phyloP scores from a whole-genome alignment of 2,329 filamentous ascomycete genomes.

The Akanthomyces lecanii region DNA sequence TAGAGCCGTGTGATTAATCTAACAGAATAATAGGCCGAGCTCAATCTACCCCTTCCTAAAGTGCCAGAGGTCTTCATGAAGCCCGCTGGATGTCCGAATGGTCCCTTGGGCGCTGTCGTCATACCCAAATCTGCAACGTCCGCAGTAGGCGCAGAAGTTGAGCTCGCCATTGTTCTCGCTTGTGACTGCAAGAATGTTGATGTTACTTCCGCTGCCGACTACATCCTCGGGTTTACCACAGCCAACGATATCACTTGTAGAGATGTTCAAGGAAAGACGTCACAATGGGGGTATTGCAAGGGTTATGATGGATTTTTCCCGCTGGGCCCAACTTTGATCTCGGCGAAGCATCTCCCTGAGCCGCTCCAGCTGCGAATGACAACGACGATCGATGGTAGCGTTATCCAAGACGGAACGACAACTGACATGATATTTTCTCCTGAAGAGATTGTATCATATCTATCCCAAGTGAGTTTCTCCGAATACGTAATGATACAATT shows the following conservation, averaged over 20 bases:
- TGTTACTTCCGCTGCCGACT: conserved; percentile 43
- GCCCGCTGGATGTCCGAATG: conserved; percentile 36
- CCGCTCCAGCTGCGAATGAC: conserved; percentile 29
- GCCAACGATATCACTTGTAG: conserved; percentile 37
- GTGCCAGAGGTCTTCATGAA: conserved; percentile 38
- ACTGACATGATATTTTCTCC: conserved; percentile 5
- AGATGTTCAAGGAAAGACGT: conserved; percentile 33
- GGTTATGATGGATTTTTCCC: conserved; percentile 47
- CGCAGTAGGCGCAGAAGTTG: conserved; percentile 47
- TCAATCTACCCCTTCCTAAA: conserved; percentile 21
- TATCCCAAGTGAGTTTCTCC: conserved; percentile 18
- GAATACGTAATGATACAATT: conserved; percentile 43
- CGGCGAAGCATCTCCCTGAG: conserved; percentile 27
- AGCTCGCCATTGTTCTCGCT: conserved; percentile 47
- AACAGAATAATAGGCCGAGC: conserved; percentile 23
- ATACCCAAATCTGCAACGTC: conserved; percentile 44
- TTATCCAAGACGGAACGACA: conserved; percentile 35
- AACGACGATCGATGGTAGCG: conserved; percentile 33
- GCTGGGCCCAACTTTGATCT: conserved; percentile 37
- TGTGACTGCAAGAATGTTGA: conserved; percentile 44
- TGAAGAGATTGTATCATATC: conserved; percentile 22
- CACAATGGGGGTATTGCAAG: conserved; percentile 42
- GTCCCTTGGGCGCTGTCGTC: conserved; percentile 37
- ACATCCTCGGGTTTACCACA: conserved; percentile 51
- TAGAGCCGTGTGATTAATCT: not conserved